Conservation (phyloP, 495 filamentous ascomycete genomes). For the Xylona heveae region DNA sequence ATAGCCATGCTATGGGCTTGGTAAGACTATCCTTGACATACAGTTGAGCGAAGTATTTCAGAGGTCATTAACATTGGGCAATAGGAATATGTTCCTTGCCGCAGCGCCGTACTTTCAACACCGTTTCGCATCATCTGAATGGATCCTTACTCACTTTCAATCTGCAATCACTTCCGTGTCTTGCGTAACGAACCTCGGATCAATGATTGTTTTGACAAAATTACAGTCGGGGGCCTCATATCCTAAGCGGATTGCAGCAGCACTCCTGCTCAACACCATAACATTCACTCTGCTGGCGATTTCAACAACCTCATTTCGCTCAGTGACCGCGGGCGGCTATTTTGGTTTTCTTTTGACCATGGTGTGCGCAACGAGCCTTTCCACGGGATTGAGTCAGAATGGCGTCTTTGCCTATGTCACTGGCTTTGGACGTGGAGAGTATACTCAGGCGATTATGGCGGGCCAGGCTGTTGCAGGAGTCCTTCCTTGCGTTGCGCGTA, state of each 20-base stretch:
- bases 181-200: constrained; percentile 54
- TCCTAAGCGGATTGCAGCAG: constrained; percentile 54
- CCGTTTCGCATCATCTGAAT: constrained; percentile 50
- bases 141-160: constrained; percentile 63
- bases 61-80: constrained; percentile 8
- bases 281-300: constrained; percentile 58
- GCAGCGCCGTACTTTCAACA: constrained; percentile 80
- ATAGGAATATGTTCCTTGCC: constrained; percentile 96
- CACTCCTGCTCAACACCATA: constrained; percentile 48
- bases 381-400: constrained; percentile 76
- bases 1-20: constrained; percentile 93
- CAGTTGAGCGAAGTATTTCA: constrained; percentile 3
- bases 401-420: constrained; percentile 83
- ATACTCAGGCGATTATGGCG: constrained; percentile 91
- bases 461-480: constrained; percentile 89
- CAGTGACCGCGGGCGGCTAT: constrained; percentile 38
- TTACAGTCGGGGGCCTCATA: constrained; percentile 66
- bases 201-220: constrained; percentile 52
- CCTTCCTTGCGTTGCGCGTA: constrained; percentile 56
- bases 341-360: constrained; percentile 64
- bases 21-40: constrained; percentile 26
- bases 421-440: constrained; percentile 61
- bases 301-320: constrained; percentile 47
- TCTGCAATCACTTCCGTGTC: constrained; percentile 73
- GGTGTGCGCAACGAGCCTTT: constrained; percentile 58